Evolutionary conservation across 192 early-diverging fungal species (phyloP), one percentile per base, ranked within the genome.

Genomic region (Rhizoclosmatium globosum): DNA sequence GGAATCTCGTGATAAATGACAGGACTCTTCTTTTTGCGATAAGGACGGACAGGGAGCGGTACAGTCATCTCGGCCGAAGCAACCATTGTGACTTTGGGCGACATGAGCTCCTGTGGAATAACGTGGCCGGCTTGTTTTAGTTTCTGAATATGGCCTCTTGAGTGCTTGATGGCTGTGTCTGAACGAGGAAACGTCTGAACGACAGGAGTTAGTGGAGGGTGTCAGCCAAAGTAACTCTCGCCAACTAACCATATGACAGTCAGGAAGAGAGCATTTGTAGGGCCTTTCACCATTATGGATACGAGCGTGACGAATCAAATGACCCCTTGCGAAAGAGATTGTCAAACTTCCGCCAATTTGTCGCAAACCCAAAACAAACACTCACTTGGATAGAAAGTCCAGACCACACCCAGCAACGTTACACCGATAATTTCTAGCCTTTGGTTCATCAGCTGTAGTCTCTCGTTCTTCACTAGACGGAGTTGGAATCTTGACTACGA

Each of bases 101-200:
- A 43, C 4, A 43, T 11, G 39, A 43, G 39, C 46, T 68, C 66
- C 39, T 17, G 7, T 19, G 66, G 44, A 45, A 68, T 68, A 68
- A 68, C 46, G 1, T 75, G 57, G 38, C 74, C 74, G n/a, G 74
- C 61, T 3, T 19, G 59, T 47, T 75, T 23, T 3, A 75, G 74
- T 43, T 64, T 60, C 3, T 44, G 58, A 43, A 75, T 65, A 59
- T 75, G 74, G 46, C 42, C 42, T 1, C 74, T 15, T 3, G 74
- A 45, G 60, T 75, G 74, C 60, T 75, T 75, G 31, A 64, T 64
- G 31, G 74, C 74, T 23, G 74, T 75, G 43, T 75, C 74, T 6
- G 74, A 56, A 1, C 74, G 56, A 7, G 74, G 50, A 44, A 75
- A 75, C 3, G 57, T 75, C 74, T 75, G 60, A 1, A 31, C 19